These are phyloP conservation scores for Trypanosoma platydactyli DNA, from an alignment of 208 protist species.

Conservation along the genomic window DNA sequence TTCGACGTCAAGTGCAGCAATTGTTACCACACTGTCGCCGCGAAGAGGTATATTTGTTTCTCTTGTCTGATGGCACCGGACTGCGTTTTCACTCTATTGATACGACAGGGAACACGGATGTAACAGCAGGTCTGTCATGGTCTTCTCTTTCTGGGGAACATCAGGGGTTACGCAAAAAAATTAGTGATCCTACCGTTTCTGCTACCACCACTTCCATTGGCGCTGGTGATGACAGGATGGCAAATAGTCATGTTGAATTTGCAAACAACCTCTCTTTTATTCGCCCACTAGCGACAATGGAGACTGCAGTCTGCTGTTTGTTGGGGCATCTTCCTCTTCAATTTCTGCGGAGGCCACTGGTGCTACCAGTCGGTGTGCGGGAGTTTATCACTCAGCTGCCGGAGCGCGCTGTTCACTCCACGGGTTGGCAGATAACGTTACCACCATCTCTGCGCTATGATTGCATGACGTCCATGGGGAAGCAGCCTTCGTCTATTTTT, in stretches of 20 bases:
- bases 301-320: constrained; percentile 55
- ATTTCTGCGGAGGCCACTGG: constrained; percentile 58
- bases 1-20: constrained; percentile 28
- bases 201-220: neutral
- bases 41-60: constrained; percentile 60
- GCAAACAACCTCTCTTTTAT: constrained; percentile 28
- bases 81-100: constrained; percentile 48
- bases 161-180: neutral
- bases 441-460: constrained; percentile 32
- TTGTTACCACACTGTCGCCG: constrained; percentile 27
- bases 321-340: constrained; percentile 62
- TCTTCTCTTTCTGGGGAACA: neutral
- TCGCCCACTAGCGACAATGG: constrained; percentile 52
- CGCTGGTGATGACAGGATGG: neutral
- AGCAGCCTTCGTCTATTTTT: constrained; percentile 25
- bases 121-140: neutral
- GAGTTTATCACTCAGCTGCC: constrained; percentile 78
- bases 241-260: neutral
- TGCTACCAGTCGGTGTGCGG: constrained; percentile 62
- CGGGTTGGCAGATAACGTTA: constrained; percentile 28
- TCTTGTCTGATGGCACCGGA: constrained; percentile 57
- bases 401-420: constrained; percentile 32
- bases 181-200: constrained; percentile 1
- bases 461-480: constrained; percentile 10
- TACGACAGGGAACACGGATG: neutral